A percentile compares a stretch with the other conserved stretches of the same genome.
phyloP scores from a whole-genome alignment of 2,329 filamentous ascomycete genomes.

The Calonectria pseudoturangicola region DNA sequence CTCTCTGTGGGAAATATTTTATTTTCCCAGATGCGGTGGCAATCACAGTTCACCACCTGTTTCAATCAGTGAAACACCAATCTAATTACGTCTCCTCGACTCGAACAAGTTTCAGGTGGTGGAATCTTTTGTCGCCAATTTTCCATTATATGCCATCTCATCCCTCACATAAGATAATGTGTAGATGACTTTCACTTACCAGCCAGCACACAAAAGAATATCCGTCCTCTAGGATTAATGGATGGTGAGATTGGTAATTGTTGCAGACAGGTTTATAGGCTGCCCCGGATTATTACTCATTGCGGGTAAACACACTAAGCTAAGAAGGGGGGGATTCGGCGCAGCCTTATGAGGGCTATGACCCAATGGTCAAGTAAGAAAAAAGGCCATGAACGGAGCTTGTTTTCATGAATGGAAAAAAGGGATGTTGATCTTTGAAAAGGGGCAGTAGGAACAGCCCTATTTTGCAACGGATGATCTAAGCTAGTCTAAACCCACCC shows the following conservation, averaged over 20 bases:
- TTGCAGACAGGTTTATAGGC: not conserved
- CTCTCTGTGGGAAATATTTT: no score
- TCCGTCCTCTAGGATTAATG: not conserved
- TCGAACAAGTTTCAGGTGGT: no score
- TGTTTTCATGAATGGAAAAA: not conserved
- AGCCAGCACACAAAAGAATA: no score
- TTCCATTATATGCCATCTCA: no score
- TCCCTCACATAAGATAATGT: no score
- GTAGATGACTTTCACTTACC: no score
- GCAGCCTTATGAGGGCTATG: not conserved
- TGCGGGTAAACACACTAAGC: not conserved
- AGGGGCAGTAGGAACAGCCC: not conserved
- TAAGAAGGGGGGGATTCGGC: not conserved
- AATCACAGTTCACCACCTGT: no score
- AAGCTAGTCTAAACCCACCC: not conserved
- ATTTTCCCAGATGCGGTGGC: no score
- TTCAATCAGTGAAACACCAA: no score
- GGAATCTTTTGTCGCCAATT: no score
- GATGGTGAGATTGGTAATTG: not conserved
- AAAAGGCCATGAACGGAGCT: not conserved
- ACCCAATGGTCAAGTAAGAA: not conserved
- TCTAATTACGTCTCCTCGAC: no score
- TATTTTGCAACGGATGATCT: not conserved
- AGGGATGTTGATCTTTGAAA: not conserved
- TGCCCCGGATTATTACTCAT: not conserved